A percentile compares a stretch with the other conserved stretches of the same genome.
These are phyloP conservation scores for Lipomyces starkeyi DNA, from an alignment of 805 yeast genomes.

Conservation along the genomic window DNA sequence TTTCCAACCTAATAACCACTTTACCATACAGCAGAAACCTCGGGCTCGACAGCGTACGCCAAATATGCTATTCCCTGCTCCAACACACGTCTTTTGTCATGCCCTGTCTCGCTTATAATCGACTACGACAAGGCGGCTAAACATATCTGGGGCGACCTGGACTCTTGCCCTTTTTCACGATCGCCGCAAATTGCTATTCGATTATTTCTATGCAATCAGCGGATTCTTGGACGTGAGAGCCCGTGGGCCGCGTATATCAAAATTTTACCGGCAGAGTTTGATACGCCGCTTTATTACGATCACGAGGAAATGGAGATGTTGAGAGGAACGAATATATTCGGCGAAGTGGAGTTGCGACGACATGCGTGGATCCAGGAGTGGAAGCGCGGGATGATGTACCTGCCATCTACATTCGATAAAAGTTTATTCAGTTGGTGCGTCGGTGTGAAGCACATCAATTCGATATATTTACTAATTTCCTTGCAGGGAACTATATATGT, in stretches of 20 bases:
- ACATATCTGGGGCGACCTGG: slow-evolving; percentile 11
- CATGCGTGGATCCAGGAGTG: slow-evolving; percentile 63
- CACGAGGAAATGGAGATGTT: slow-evolving; percentile 57
- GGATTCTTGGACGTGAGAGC: slow-evolving; percentile 38
- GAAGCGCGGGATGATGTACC: slow-evolving; percentile 44
- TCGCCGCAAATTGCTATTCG: slow-evolving; percentile 28
- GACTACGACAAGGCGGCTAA: slow-evolving; percentile 27
- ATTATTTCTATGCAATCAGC: slow-evolving; percentile 28
- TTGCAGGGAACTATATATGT: slow-evolving; percentile 54
- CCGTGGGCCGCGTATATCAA: slow-evolving; percentile 55
- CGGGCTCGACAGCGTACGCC: slow-evolving; percentile 32
- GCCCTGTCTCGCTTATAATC: slow-evolving; percentile 31
- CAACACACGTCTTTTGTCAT: slow-evolving; percentile 15
- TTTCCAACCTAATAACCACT: neutral
- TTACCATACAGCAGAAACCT: slow-evolving; percentile 6
- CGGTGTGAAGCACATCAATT: neutral
- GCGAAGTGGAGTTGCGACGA: slow-evolving; percentile 57
- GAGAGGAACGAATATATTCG: slow-evolving; percentile 72
- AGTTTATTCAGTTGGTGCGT: slow-evolving; percentile 17
- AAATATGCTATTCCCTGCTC: slow-evolving; percentile 8
- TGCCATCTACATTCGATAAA: slow-evolving; percentile 33
- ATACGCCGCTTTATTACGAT: slow-evolving; percentile 74
- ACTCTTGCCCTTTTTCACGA: slow-evolving; percentile 16
- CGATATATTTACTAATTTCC: slow-evolving; percentile 1
- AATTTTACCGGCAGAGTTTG: slow-evolving; percentile 55